Evolutionary conservation across 805 yeast genomes (phyloP), one percentile per base, ranked within the genome.

Genomic region (Candida berthetii): DNA sequence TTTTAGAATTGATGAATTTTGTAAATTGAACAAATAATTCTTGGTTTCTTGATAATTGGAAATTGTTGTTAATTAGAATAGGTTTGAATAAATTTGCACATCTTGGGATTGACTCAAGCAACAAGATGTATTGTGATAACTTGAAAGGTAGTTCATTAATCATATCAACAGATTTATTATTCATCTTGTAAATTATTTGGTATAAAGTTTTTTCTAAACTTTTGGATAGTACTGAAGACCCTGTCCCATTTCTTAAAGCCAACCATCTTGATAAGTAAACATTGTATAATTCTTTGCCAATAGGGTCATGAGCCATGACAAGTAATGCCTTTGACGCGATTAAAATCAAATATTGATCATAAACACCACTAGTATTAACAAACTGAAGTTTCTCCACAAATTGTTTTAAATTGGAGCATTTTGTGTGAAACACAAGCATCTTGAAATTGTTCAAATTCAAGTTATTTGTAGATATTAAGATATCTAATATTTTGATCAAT

Each of bases 401-500:
- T 29, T 48, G 44, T 3, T 24, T 11, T 32, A 51, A 16, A 34
- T 51, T 41, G 3, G n/a, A 20, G 4, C 35, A 11, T 20, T 40
- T 39, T 18, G 27, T 41, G 31, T 44, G 39, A 43, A 44, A 36
- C 33, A 51, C 31, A 14, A 51, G 35, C 34, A 37, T 19, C 33
- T 39, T 49, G 29, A 51, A 41, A 19, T 32, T 19, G 33, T 39
- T 49, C 25, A 49, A 40, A 22, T 34, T 38, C 35, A 51, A 39
- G 11, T 42, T 15, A 5, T 10, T 9, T 31, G 34, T 13, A 9
- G 34, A 20, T 17, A 49, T 24, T 4, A 51, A 41, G 15, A 39
- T 37, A 20, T 51, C 52, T 34, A 51, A 49, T 9, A 47, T 41
- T 9, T 36, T 34, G 7, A 46, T 17, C 27, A 51, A 39, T 18